phyloP scores from a whole-genome alignment of 768 basidiomycete species.

The Stropharia rugosoannulata region DNA sequence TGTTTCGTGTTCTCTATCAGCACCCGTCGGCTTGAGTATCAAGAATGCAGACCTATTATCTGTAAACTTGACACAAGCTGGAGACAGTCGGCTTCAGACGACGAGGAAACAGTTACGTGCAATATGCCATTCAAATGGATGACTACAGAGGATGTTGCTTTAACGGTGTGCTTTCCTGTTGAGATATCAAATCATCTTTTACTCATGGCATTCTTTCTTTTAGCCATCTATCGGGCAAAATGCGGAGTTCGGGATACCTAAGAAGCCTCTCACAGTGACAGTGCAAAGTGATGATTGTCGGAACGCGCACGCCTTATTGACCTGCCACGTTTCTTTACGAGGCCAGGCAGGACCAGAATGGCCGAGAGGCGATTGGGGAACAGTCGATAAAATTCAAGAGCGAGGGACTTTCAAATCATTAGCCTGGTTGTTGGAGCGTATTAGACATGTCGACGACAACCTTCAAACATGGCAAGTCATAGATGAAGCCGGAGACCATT shows the following conservation, averaged over 20 bases:
- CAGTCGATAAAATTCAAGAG: slow-evolving; percentile 87
- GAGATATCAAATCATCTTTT: background rate
- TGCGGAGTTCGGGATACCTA: slow-evolving; percentile 69
- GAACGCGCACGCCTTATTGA: slow-evolving; percentile 75
- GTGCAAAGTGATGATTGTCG: slow-evolving; percentile 63
- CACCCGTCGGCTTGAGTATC: slow-evolving; percentile 77
- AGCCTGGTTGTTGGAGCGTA: slow-evolving; percentile 86
- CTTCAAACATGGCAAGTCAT: slow-evolving; percentile 69
- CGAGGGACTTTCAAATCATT: slow-evolving; percentile 76
- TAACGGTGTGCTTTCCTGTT: slow-evolving; percentile 48
- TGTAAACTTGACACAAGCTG: slow-evolving; percentile 73
- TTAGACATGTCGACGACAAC: slow-evolving; percentile 69
- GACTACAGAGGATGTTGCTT: slow-evolving; percentile 38
- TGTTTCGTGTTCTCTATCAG: slow-evolving; percentile 83
- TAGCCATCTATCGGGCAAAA: slow-evolving; percentile 54
- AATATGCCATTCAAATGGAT: slow-evolving; percentile 70
- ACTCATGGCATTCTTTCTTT: slow-evolving; percentile 3
- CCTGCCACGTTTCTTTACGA: slow-evolving; percentile 71
- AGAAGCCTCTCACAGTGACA: slow-evolving; percentile 45
- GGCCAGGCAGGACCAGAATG: slow-evolving; percentile 77
- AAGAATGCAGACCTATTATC: slow-evolving; percentile 76
- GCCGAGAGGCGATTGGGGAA: slow-evolving; percentile 70
- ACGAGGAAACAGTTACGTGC: slow-evolving; percentile 50
- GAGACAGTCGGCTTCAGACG: slow-evolving; percentile 64
- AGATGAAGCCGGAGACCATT: slow-evolving; percentile 40